phyloP scores from a whole-genome alignment of 495 filamentous ascomycete genomes.

The Talaromyces nanjingensis region DNA sequence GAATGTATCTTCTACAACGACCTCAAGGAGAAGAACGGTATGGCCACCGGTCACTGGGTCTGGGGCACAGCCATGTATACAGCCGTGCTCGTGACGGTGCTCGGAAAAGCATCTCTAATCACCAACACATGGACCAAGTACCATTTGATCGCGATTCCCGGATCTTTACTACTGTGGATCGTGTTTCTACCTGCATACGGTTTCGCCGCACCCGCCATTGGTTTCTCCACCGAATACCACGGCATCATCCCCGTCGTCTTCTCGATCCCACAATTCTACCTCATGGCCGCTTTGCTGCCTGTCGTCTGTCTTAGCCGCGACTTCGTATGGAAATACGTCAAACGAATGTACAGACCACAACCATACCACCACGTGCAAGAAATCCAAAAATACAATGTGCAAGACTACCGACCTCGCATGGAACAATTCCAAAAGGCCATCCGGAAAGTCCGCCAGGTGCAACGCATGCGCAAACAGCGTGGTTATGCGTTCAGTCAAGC shows the following conservation, averaged over 20 bases:
- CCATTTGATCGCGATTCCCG: constrained; percentile 90
- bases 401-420: constrained; percentile 98
- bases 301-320: constrained; percentile 82
- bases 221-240: constrained; percentile 77
- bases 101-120: constrained; percentile 90
- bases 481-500: constrained; percentile 98
- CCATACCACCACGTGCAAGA: constrained; percentile 98
- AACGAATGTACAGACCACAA: constrained; percentile 94
- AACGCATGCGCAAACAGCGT: constrained; percentile 98
- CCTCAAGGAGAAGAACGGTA: constrained; percentile 65
- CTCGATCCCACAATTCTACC: constrained; percentile 78
- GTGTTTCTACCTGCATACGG: constrained; percentile 84
- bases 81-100: constrained; percentile 80
- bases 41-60: constrained; percentile 87
- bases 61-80: constrained; percentile 94
- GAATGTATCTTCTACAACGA: constrained; percentile 76
- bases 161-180: constrained; percentile 87
- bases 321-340: constrained; percentile 77
- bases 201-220: constrained; percentile 79
- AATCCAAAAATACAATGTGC: constrained; percentile 99
- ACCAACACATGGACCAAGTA: constrained; percentile 99
- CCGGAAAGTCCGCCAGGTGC: constrained; percentile 95
- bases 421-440: constrained; percentile 99
- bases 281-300: constrained; percentile 75
- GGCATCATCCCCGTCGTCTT: constrained; percentile 79